Evolutionary conservation across 768 basidiomycete species (phyloP).

Genomic region (Chalciporus piperatus): DNA sequence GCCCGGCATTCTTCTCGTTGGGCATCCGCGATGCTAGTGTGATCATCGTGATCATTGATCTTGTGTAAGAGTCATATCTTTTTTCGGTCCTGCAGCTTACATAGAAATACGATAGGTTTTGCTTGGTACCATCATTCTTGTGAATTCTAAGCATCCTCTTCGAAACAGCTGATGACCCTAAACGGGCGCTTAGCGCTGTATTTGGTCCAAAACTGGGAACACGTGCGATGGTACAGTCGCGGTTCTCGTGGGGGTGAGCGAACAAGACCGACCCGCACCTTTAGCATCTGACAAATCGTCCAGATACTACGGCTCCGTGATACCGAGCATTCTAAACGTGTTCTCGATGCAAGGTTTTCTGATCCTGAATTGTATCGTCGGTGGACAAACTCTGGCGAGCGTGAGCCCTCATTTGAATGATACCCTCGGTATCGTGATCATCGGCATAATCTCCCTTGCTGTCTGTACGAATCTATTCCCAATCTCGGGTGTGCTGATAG

Average conservation of each 20-base stretch:
- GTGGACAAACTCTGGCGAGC: slow-evolving; percentile 57
- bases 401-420: slow-evolving; percentile 35
- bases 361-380: slow-evolving; percentile 58
- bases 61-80: slow-evolving; percentile 33
- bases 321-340: slow-evolving; percentile 47
- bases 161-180: neutral
- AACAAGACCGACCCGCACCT: slow-evolving; percentile 10
- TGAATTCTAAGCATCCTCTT: slow-evolving; percentile 17
- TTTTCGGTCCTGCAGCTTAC: slow-evolving; percentile 2
- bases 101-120: slow-evolving; percentile 23
- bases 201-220: slow-evolving; percentile 55
- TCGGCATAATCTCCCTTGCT: slow-evolving; percentile 29
- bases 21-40: slow-evolving; percentile 42
- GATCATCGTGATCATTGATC: slow-evolving; percentile 41
- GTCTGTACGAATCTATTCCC: slow-evolving; percentile 15
- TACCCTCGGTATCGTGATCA: slow-evolving; percentile 33
- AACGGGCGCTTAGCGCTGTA: slow-evolving; percentile 35
- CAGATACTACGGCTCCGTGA: slow-evolving; percentile 39
- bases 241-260: slow-evolving; percentile 51
- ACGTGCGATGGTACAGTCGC: slow-evolving; percentile 56
- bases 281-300: slow-evolving; percentile 1
- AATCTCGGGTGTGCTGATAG: neutral
- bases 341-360: slow-evolving; percentile 55
- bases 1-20: slow-evolving; percentile 49
- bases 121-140: slow-evolving; percentile 39